Evolutionary conservation across 2,329 filamentous ascomycete species (phyloP), one percentile per base, ranked within the genome.

Genomic region (Talaromyces sp.): DNA sequence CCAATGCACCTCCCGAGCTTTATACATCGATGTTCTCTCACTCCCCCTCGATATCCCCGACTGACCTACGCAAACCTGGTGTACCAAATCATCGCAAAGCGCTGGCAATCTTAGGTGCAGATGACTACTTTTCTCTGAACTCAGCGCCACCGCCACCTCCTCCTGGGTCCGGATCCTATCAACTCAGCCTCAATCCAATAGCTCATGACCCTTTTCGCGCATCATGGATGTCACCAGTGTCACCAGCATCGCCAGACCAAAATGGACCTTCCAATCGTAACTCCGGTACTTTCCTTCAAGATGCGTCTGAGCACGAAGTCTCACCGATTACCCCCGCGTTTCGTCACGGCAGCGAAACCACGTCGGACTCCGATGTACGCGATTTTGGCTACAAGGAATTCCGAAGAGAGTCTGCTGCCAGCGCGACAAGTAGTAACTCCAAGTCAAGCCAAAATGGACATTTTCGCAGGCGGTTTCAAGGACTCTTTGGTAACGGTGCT

Each of bases 401-500:
- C 65, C 81, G 94, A 62, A 84, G 93, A 52, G 93, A 93, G 2
- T 97, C 94, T 3, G 83, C 91, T 53, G 91, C 91, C 39, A 97
- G 92, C 73, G 84, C 89, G 58, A 94, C 92, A 73, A 96, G 93
- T 69, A 84, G 89, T 63, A 89, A 89, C 35, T 96, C 93, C 41
- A 89, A 87, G 71, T 78, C 85, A 62, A 86, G 84, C 61, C 81
- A 88, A 60, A 85, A 86, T 65, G 85, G 89, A 53, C 82, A 88
- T 58, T 81, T 84, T 63, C 81, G 84, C 66, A 91, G 92, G 74
- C 94, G 93, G 75, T 80, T 96, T 62, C 89, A 94, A 69, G 89
- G 88, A 41, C 93, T 97, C 71, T 96, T 97, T 75, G 91, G 93
- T 46, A 92, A 96, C 67, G 91, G 96, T 69, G 96, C 97, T 75